phyloP scores from a whole-genome alignment of 257 asterid species.

The Avicennia marina region DNA sequence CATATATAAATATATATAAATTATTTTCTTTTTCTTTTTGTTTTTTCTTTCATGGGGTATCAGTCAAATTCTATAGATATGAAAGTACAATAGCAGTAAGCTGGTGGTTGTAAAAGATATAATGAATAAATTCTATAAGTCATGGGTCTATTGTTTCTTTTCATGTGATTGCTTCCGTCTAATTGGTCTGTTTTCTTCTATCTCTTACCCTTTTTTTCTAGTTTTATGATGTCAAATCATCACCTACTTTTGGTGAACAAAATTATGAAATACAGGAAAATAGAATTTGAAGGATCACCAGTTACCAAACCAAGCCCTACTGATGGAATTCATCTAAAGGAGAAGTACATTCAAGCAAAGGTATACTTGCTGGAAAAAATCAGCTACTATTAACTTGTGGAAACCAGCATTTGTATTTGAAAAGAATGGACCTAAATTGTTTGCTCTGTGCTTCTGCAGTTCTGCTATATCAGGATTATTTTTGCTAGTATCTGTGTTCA shows the following conservation, averaged over 20 bases:
- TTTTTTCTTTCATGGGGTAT: too few relatives aligned
- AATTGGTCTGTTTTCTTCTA: too few relatives aligned
- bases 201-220: conserved; percentile 7
- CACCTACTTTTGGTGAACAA: conserved; percentile 8
- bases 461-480: too few relatives aligned
- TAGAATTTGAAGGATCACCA: conserved; percentile 37
- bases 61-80: too few relatives aligned
- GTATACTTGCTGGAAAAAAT: conserved; percentile 32
- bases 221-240: conserved; percentile 9
- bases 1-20: too few relatives aligned
- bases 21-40: background rate
- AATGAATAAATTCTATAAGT: too few relatives aligned
- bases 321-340: conserved; percentile 60
- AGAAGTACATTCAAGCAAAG: conserved; percentile 87
- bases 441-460: too few relatives aligned
- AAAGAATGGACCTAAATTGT: background rate
- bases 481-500: too few relatives aligned
- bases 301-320: conserved; percentile 66
- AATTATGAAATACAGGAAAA: conserved; percentile 29
- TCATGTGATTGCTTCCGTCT: too few relatives aligned
- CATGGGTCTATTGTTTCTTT: too few relatives aligned
- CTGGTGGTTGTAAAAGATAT: too few relatives aligned
- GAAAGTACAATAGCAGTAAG: too few relatives aligned
- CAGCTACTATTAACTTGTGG: background rate
- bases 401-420: background rate